These are phyloP conservation scores for Acacia melanoxylon DNA, from an alignment of 306 rosid species.

Conservation along the genomic window DNA sequence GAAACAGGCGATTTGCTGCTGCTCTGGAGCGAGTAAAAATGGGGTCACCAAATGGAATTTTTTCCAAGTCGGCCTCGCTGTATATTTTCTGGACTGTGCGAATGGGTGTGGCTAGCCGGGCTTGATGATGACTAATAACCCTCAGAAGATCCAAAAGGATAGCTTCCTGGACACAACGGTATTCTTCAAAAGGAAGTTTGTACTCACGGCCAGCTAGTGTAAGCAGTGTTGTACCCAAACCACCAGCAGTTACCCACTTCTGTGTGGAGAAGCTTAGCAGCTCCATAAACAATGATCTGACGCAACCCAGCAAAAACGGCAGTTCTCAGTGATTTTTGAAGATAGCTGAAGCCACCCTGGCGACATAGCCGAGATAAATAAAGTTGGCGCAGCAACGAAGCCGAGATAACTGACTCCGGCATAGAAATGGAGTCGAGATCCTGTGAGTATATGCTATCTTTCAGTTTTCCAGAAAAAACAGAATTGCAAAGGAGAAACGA, in stretches of 20 bases:
- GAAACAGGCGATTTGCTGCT: conserved; percentile 53
- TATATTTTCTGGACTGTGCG: conserved; percentile 91
- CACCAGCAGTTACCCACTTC: conserved; percentile 98
- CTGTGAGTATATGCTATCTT: too few relatives aligned
- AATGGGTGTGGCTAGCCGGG: conserved; percentile 92
- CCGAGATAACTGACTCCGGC: too few relatives aligned
- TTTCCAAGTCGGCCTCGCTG: conserved; percentile 70
- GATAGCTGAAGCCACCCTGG: too few relatives aligned
- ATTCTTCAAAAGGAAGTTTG: too few relatives aligned
- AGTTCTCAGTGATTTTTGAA: too few relatives aligned
- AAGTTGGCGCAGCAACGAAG: too few relatives aligned
- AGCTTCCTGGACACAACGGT: conserved; percentile 58
- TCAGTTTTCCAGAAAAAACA: too few relatives aligned
- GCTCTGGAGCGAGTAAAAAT: conserved; percentile 59
- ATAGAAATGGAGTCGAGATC: too few relatives aligned
- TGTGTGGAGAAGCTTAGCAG: conserved; percentile 96
- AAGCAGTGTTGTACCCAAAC: conserved; percentile 94
- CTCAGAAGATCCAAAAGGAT: conserved; percentile 91
- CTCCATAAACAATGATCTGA: conserved; percentile 95
- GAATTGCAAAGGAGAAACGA: too few relatives aligned
- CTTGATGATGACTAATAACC: conserved; percentile 91
- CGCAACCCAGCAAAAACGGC: too few relatives aligned
- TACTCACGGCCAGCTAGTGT: conserved; percentile 99
- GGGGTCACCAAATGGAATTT: conserved; percentile 72
- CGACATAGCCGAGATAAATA: too few relatives aligned